These are phyloP conservation scores for Leonotis leonurus DNA, from an alignment of 257 asterid genomes.

Conservation along the genomic window DNA sequence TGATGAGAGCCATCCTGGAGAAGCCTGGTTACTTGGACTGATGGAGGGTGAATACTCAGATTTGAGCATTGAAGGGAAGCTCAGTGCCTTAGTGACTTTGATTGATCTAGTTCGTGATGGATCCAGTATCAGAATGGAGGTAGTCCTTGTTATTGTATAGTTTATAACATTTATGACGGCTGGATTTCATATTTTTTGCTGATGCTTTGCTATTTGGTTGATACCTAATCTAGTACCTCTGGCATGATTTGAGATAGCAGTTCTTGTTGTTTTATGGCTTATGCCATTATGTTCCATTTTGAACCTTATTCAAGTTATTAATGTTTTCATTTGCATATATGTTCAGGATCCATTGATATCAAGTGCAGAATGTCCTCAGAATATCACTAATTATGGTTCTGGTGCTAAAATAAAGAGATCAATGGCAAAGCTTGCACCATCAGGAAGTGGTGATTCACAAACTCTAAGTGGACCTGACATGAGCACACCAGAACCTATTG, in stretches of 20 bases:
- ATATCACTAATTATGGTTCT: slow-evolving; percentile 36
- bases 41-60: slow-evolving; percentile 98
- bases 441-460: slow-evolving; percentile 29
- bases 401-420: slow-evolving; percentile 92
- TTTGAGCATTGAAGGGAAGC: slow-evolving; percentile 82
- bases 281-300: background rate
- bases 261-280: background rate
- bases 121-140: slow-evolving; percentile 77
- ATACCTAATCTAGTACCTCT: background rate
- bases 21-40: slow-evolving; percentile 83
- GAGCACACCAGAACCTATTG: slow-evolving; percentile 52
- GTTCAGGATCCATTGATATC: slow-evolving; percentile 51
- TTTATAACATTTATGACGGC: no score
- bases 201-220: background rate
- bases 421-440: slow-evolving; percentile 30
- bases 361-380: slow-evolving; percentile 29
- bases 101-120: slow-evolving; percentile 78
- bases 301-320: background rate
- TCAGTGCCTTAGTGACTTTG: slow-evolving; percentile 56
- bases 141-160: slow-evolving; percentile 23
- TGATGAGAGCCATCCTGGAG: slow-evolving; percentile 97
- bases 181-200: background rate
- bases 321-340: background rate
- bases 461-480: slow-evolving; percentile 20
- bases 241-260: background rate